Base-by-base conservation (phyloP, 768 basidiomycete genomes). In the Lactarius evosmus region DNA sequence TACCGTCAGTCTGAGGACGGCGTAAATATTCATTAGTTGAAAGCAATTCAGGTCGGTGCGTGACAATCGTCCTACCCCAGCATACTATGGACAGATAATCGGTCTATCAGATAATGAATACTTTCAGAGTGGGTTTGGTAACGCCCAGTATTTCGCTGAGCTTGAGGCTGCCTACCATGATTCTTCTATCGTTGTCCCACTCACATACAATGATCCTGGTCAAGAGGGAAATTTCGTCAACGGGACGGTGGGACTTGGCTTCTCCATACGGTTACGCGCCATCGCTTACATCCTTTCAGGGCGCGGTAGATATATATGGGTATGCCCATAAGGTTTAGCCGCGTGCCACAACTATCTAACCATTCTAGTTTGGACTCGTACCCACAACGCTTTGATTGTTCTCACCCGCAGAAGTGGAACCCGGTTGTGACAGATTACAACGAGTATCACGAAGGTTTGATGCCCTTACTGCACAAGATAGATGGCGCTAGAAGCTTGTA, bases 381-480 rank as follows among this genome's bases (percentile, higher is more conserved):
- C 65, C 89, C 89, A 1, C 89, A 92, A 77, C 78, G 81, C 0
- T 93, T 91, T 69, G 91, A 93, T 69, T 93, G 91, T 71, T 89
- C 89, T 0, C 81, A 88, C 65, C 89, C 91, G 2, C 76, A 77
- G 1, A 70, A 65, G 0, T 93, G 91, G 92, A 80, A 71, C 14
- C 82, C 82, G 2, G 82, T 93, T n/a, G 76, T 77, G 0, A 82
- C 82, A 2, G 83, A 80, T 66, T 91, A 91, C 69, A 80, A 86
- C 59, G 70, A 75, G 17, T 93, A 91, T 67, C 91, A 92, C 70
- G 44, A 74, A 66, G 62, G 74, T 69, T 71, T 69, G 68, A 65
- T 65, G 25, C 50, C 50, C 34, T 53, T 41, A 17, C n/a, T 33
- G 9, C 2, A 3, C 19, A 34, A 16, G n/a, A n/a, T 60, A 34